These are phyloP conservation scores for Haplosporangium sp. DNA, from an alignment of 371 early-diverging fungal genomes.

Conservation along the genomic window DNA sequence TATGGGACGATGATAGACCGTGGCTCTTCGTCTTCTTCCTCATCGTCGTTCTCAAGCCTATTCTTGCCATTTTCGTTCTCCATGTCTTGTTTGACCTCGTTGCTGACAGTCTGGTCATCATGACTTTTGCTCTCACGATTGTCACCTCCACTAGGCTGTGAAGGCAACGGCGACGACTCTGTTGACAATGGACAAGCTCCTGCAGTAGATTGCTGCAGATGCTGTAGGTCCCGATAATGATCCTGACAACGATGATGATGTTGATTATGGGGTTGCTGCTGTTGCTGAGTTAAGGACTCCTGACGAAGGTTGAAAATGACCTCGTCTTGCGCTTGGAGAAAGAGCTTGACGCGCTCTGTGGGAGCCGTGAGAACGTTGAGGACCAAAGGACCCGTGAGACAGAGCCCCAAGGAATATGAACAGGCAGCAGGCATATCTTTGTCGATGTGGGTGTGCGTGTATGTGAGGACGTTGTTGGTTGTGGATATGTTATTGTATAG, in stretches of 20 bases:
- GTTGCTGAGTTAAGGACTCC: slow-evolving; percentile 27
- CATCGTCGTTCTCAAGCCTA: not conserved
- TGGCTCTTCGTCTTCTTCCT: slow-evolving; percentile 28
- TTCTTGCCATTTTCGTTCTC: not conserved
- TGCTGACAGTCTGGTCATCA: not conserved
- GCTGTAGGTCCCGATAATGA: too few species aligned
- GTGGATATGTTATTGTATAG: too few species aligned
- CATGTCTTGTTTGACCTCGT: not conserved
- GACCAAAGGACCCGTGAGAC: slow-evolving; percentile 15
- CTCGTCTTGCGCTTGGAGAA: slow-evolving; percentile 45
- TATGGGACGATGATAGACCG: slow-evolving; percentile 44
- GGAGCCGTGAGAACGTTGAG: slow-evolving; percentile 27
- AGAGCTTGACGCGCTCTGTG: slow-evolving; percentile 33
- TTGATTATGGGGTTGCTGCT: not conserved
- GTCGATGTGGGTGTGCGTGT: not conserved
- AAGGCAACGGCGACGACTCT: too few species aligned
- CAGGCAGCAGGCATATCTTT: not conserved
- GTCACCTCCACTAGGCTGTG: not conserved
- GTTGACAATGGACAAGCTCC: not conserved
- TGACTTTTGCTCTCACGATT: not conserved
- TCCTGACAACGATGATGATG: too few species aligned
- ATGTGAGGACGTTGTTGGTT: too few species aligned
- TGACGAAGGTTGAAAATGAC: slow-evolving; percentile 44
- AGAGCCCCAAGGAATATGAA: slow-evolving; percentile 22
- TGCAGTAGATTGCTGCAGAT: too few species aligned